phyloP scores from a whole-genome alignment of 2,329 filamentous ascomycete species.

The Epichloe glyceriae region DNA sequence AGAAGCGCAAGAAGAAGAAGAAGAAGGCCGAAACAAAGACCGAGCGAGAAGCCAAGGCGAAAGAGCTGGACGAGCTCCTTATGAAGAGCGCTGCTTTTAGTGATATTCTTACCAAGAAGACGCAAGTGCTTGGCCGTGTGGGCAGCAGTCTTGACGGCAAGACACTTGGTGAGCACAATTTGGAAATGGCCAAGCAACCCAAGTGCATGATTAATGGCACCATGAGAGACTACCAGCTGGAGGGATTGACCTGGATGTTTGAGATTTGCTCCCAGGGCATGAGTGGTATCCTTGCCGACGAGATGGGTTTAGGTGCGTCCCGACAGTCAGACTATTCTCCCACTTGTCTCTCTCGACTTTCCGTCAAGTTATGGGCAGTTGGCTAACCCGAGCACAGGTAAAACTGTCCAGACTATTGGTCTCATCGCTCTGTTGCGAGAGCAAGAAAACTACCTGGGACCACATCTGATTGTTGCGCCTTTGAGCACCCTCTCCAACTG shows the following conservation, averaged over 20 bases:
- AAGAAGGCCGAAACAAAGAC: conserved; percentile 38
- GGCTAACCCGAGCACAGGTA: conserved; percentile 39
- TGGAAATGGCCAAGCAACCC: conserved; percentile 76
- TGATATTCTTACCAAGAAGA: conserved; percentile 51
- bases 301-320: conserved; percentile 65
- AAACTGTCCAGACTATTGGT: conserved; percentile 84
- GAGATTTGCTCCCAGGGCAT: conserved; percentile 69
- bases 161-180: conserved; percentile 47
- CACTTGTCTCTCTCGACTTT: neutral
- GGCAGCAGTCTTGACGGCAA: conserved; percentile 48
- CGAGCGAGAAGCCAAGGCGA: conserved; percentile 45
- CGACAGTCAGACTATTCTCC: neutral
- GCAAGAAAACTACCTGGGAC: conserved; percentile 68
- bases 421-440: conserved; percentile 80
- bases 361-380: neutral
- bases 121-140: conserved; percentile 47
- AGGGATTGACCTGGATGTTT: conserved; percentile 92
- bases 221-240: conserved; percentile 90
- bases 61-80: conserved; percentile 45
- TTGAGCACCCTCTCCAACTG: conserved; percentile 90
- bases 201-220: conserved; percentile 72
- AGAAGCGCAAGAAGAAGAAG: conserved; percentile 33
- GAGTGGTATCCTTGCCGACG: conserved; percentile 82
- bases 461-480: conserved; percentile 82
- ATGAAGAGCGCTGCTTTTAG: conserved; percentile 47